phyloP scores from a whole-genome alignment of 2,329 filamentous ascomycete species.

The Zymoseptoria crescenta region DNA sequence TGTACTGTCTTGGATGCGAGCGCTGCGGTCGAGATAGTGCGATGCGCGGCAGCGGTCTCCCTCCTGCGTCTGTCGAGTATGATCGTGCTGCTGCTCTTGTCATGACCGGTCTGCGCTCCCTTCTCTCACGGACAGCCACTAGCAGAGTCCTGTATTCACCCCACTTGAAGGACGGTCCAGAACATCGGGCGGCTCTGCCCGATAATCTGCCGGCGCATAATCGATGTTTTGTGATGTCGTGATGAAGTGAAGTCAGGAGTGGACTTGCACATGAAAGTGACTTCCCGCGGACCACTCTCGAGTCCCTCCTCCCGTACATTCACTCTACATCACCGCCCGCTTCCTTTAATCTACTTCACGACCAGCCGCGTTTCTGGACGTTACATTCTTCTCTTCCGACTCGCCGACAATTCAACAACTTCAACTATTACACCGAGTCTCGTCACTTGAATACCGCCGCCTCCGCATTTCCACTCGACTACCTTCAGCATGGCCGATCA shows the following conservation, averaged over 20 bases:
- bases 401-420: not conserved
- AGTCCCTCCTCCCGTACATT: not conserved
- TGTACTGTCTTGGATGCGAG: too few relatives aligned
- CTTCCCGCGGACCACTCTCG: not conserved
- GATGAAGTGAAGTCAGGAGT: not conserved
- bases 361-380: not conserved
- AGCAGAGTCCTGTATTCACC: not conserved
- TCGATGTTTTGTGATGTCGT: not conserved
- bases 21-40: too few relatives aligned
- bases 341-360: not conserved
- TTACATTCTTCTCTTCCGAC: not conserved
- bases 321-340: not conserved
- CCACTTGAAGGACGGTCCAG: too few relatives aligned
- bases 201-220: not conserved
- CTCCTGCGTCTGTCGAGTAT: not conserved
- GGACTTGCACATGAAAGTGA: not conserved
- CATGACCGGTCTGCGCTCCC: not conserved
- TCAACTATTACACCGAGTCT: not conserved
- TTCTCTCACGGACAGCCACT: not conserved
- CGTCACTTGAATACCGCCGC: not conserved
- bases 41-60: too few relatives aligned
- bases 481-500: slow-evolving; percentile 14
- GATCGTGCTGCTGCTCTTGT: not conserved
- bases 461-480: not conserved
- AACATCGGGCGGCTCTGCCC: not conserved